Base-by-base conservation (phyloP, 164 flowering plant species). In the Berberis thunbergii region DNA sequence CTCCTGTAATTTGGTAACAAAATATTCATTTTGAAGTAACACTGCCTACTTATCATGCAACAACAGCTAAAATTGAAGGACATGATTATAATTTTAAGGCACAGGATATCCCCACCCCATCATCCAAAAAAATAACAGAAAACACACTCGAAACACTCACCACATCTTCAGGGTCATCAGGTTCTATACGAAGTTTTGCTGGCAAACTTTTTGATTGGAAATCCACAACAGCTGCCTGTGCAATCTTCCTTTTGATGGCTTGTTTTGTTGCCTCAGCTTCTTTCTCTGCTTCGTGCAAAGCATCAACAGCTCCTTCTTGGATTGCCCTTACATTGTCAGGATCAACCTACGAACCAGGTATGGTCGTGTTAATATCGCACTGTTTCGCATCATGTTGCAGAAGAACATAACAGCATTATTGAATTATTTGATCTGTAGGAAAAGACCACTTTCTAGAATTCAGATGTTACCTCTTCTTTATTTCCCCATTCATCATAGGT, bases 141-240 rank as follows among this genome's bases (percentile, higher is more conserved):
- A 7, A 39, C 63, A 61, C 49, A 11, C 44, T 10, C 1, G 41
- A 49, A 26, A 26, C 26, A 70, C 89, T 76, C 64, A 94, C 99
- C 89, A 94, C 97, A 75, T 94, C 97, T 79, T 94, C 99, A 41
- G 97, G 83, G 74, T 94, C 97, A 65, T 84, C 80, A 59, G 96
- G 86, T 8, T 87, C 85, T 68, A 91, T 88, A 4, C 81, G 89
- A 65, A 94, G 97, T 75, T 94, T 94, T 58, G 87, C 83, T 46
- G 99, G 99, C 70, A 94, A 66, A 61, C 49, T 72, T 70, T 77
- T 73, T 9, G 96, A 78, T 64, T 91, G 86, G 66, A 83, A 80
- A 60, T 87, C 78, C 53, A 57, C 68, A 61, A 68, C 66, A 64
- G 92, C 92, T 73, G 97, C 84, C 74, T 84, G 91, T 41, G 90